Percentiles rank a stretch among this genome's conserved stretches.
phyloP scores from a whole-genome alignment of 805 yeast genomes.

The Suhomyces sp. region DNA sequence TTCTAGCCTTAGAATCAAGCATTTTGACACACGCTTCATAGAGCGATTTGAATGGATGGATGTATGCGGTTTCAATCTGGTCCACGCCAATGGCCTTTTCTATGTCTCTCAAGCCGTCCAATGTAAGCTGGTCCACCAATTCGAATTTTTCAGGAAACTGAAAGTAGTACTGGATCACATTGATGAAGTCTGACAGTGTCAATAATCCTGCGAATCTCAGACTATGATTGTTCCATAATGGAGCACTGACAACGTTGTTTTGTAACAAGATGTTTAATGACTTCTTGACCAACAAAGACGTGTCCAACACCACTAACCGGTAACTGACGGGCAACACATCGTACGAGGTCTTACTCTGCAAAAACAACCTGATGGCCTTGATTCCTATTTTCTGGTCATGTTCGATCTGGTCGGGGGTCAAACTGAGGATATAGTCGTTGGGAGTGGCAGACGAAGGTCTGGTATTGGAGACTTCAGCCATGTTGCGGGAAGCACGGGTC shows the following conservation, averaged over 20 bases:
- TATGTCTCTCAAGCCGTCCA: constrained; percentile 82
- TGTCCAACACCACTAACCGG: constrained; percentile 88
- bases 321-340: constrained; percentile 96
- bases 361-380: constrained; percentile 76
- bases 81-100: constrained; percentile 85
- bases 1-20: constrained; percentile 83
- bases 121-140: constrained; percentile 77
- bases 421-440: constrained; percentile 42
- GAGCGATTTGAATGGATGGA: constrained; percentile 86
- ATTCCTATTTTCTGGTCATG: constrained; percentile 74
- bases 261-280: constrained; percentile 86
- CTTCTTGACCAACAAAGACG: constrained; percentile 84
- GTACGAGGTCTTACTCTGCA: constrained; percentile 89
- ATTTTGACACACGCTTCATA: constrained; percentile 92
- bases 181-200: constrained; percentile 89
- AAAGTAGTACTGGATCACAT: constrained; percentile 91
- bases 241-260: constrained; percentile 94
- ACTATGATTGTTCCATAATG: constrained; percentile 89
- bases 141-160: constrained; percentile 87
- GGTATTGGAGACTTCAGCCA: constrained; percentile 21
- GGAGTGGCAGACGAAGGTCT: constrained; percentile 34
- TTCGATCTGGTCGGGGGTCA: constrained; percentile 42
- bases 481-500: no score
- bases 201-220: constrained; percentile 92
- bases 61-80: constrained; percentile 80